Evolutionary conservation across 441 rosid species (phyloP).

Genomic region (Macaranga tanarius): DNA sequence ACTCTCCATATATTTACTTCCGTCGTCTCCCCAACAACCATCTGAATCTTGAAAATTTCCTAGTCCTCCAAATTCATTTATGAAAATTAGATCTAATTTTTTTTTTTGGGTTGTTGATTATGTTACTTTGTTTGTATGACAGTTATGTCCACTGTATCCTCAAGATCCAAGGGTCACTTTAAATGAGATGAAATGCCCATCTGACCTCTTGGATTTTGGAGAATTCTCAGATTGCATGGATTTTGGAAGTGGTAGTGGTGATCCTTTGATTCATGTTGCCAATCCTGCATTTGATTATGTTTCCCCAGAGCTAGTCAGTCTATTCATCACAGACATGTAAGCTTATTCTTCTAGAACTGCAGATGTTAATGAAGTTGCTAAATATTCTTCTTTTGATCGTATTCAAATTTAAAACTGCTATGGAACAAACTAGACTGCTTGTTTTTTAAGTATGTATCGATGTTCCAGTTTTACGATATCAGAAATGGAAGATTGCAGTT

Average conservation of each 20-base stretch:
- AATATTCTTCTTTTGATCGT: background rate
- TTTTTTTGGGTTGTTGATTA: too few relatives aligned
- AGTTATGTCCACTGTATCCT: conserved; percentile 95
- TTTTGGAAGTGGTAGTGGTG: conserved; percentile 56
- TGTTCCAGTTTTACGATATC: background rate
- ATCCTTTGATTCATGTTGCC: conserved; percentile 84
- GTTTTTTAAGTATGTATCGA: background rate
- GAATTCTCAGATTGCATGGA: conserved; percentile 96
- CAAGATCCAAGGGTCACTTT: conserved; percentile 90
- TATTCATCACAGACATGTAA: conserved; percentile 96
- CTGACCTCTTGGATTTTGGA: conserved; percentile 90
- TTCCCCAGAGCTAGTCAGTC: conserved; percentile 92
- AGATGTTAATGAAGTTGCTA: background rate
- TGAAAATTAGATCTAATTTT: background rate
- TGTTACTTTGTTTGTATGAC: conserved; percentile 26
- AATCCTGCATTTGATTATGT: conserved; percentile 94
- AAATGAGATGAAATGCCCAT: conserved; percentile 93
- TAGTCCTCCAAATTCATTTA: too few relatives aligned
- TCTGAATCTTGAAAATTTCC: background rate
- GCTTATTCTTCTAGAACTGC: conserved; percentile 26
- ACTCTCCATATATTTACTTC: too few relatives aligned
- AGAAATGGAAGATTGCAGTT: background rate
- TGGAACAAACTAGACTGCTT: background rate
- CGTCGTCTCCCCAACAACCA: background rate
- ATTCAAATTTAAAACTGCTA: too few relatives aligned